A percentile compares a stretch with the other conserved stretches of the same genome.
Conservation (phyloP, 2,329 filamentous ascomycete species). For the Thielaviopsis populi region DNA sequence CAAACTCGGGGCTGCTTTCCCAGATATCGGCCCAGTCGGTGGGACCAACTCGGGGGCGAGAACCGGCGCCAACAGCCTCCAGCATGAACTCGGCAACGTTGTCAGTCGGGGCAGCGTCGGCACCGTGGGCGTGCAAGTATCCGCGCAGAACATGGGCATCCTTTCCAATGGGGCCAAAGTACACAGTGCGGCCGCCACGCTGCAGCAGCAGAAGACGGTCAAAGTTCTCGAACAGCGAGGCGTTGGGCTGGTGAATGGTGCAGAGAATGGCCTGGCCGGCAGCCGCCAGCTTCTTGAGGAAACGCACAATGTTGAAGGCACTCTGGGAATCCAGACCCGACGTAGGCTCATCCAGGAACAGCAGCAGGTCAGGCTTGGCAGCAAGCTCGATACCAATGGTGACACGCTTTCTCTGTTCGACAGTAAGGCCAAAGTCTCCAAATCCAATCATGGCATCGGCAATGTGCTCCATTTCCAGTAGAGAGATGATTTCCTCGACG, state of each 20-base stretch:
- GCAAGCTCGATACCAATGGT: conserved; percentile 85
- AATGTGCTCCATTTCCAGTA: conserved; percentile 43
- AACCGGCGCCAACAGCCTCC: conserved; percentile 66
- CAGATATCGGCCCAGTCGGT: conserved; percentile 72
- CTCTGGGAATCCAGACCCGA: conserved; percentile 57
- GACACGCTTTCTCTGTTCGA: conserved; percentile 56
- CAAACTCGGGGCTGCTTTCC: conserved; percentile 56
- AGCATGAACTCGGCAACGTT: conserved; percentile 69
- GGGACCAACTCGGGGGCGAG: conserved; percentile 53
- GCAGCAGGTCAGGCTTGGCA: conserved; percentile 60
- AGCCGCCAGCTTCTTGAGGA: conserved; percentile 53
- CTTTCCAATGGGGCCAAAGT: conserved; percentile 70
- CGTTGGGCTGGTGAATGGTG: conserved; percentile 83
- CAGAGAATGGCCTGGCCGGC: conserved; percentile 79
- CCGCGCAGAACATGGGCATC: conserved; percentile 57
- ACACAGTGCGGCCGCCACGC: conserved; percentile 64
- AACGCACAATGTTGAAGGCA: conserved; percentile 55
- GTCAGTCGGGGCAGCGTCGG: conserved; percentile 39
- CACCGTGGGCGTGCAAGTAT: conserved; percentile 45
- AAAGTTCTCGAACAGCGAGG: conserved; percentile 75
- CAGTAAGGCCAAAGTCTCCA: conserved; percentile 54
- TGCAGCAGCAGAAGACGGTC: conserved; percentile 68
- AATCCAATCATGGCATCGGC: conserved; percentile 44
- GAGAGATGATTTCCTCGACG: conserved; percentile 44
- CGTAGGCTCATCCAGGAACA: conserved; percentile 69